Evolutionary conservation across 345 rosid genomes (phyloP), one percentile per base, ranked within the genome.

Genomic region (Rhodomyrtus tomentosa): DNA sequence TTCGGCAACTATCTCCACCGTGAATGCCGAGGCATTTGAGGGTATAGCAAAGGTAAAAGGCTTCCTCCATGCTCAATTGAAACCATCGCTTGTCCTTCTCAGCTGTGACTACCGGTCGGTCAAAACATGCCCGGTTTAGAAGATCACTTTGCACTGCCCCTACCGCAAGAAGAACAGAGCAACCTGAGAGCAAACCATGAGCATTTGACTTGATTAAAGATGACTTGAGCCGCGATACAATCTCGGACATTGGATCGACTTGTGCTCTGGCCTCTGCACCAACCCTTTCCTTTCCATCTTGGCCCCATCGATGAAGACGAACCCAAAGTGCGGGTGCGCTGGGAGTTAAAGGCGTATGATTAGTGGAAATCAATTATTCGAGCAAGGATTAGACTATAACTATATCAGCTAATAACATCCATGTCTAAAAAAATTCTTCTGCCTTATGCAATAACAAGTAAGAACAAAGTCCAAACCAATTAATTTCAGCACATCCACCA

Each of bases 221-320:
- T 68, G 91, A 88, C 12, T 88, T 90, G 85, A 96, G 94, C 85
- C 87, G 90, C 21, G 91, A 88, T 58, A 95, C 82, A 10, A 92
- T 91, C 52, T 89, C 84, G 3, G 98, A 93, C 94, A 93, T 92
- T 27, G 99, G 98, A 62, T 95, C 94, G 8, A 90, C 89, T 25
- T 89, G 89, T 88, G 98, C 98, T 89, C 93, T 92, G 55, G 93
- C 92, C 91, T 94, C 88, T 6, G 89, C 88, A 55, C n/a, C n/a
- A n/a, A n/a, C 90, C 93, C 90, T 92, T 96, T 74, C 94, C 95
- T 89, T 96, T 96, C 99, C 98, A 95, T 90, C 99, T 94, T 1
- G 98, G 93, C 45, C 80, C 92, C 98, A 93, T 95, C 2, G 29
- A 81, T 1, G 0, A 49, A 25, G 53, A 45, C 38, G 68, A 81